Evolutionary conservation across 176 grass and related monocot genomes (phyloP).

Genomic region (Melocanna baccifera): DNA sequence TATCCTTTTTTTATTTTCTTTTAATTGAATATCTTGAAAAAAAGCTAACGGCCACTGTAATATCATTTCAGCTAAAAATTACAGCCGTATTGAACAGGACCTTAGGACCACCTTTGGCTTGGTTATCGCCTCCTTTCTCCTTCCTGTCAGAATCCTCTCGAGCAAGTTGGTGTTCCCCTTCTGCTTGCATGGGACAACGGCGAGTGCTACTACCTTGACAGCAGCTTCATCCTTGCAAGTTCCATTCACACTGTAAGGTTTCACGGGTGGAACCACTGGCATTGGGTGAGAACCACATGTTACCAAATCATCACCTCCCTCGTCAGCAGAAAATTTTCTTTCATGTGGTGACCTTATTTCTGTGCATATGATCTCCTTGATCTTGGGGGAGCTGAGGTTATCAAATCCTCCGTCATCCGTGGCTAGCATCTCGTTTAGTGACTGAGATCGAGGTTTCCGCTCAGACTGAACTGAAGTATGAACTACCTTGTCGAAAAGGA

Average conservation of each 20-base stretch:
- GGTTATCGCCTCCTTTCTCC: constrained; percentile 48
- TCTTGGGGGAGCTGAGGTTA: constrained; percentile 38
- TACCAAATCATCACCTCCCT: background rate
- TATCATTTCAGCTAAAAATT: no score
- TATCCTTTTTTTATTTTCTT: no score
- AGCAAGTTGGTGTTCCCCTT: constrained; percentile 59
- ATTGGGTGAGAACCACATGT: constrained; percentile 22
- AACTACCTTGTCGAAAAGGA: constrained; percentile 53
- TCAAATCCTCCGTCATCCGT: constrained; percentile 35
- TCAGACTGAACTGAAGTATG: constrained; percentile 7
- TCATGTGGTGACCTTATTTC: constrained; percentile 1
- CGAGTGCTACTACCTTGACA: constrained; percentile 32
- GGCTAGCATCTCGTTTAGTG: constrained; percentile 45
- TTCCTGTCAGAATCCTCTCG: constrained; percentile 60
- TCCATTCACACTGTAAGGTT: background rate
- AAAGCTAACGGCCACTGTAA: no score
- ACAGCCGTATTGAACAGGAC: no score
- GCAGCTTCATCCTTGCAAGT: constrained; percentile 35
- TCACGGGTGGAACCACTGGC: background rate
- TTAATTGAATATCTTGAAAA: no score
- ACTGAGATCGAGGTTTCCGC: constrained; percentile 34
- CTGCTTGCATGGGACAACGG: constrained; percentile 43
- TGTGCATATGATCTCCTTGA: constrained; percentile 50
- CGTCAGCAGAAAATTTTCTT: background rate
- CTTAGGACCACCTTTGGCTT: constrained; percentile 39